phyloP scores from a whole-genome alignment of 176 grass and related monocot species.

The Zoysia pacifica region DNA sequence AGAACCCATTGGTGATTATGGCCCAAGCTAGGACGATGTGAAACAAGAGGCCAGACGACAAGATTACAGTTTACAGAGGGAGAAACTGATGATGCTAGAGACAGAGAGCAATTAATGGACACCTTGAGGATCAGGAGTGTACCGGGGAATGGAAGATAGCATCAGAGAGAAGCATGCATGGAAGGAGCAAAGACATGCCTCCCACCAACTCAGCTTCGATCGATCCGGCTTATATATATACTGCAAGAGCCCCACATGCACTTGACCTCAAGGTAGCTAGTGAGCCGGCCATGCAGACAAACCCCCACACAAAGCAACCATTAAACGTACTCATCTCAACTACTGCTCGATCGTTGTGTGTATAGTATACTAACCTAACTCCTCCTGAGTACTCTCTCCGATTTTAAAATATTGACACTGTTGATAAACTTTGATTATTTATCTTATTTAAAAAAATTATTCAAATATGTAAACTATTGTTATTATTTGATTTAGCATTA shows the following conservation, averaged over 20 bases:
- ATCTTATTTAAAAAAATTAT: too few species aligned
- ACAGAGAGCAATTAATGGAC: slow-evolving; percentile 33
- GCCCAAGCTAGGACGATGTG: slow-evolving; percentile 43
- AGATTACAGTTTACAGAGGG: slow-evolving; percentile 42
- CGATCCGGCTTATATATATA: slow-evolving; percentile 68
- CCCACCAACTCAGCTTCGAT: slow-evolving; percentile 79
- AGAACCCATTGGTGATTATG: slow-evolving; percentile 39
- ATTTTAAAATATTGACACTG: too few species aligned
- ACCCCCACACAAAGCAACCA: slow-evolving; percentile 22
- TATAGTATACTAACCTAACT: too few species aligned
- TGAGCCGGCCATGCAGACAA: slow-evolving; percentile 48
- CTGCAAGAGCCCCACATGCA: slow-evolving; percentile 50
- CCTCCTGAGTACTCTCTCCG: too few species aligned
- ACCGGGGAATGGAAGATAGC: slow-evolving; percentile 29
- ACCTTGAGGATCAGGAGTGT: slow-evolving; percentile 44
- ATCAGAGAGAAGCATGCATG: slow-evolving; percentile 28
- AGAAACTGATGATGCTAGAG: slow-evolving; percentile 35
- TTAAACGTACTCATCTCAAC: slow-evolving; percentile 39
- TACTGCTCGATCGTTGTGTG: background rate
- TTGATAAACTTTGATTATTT: too few species aligned
- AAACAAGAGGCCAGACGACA: slow-evolving; percentile 36
- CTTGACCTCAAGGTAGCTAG: slow-evolving; percentile 11
- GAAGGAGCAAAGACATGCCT: slow-evolving; percentile 49
- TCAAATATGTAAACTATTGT: too few species aligned
- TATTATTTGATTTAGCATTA: too few species aligned